Percentiles rank a stretch among this genome's conserved stretches.
Conservation (phyloP, 2,329 filamentous ascomycete genomes). For the Lachnellula occidentalis region DNA sequence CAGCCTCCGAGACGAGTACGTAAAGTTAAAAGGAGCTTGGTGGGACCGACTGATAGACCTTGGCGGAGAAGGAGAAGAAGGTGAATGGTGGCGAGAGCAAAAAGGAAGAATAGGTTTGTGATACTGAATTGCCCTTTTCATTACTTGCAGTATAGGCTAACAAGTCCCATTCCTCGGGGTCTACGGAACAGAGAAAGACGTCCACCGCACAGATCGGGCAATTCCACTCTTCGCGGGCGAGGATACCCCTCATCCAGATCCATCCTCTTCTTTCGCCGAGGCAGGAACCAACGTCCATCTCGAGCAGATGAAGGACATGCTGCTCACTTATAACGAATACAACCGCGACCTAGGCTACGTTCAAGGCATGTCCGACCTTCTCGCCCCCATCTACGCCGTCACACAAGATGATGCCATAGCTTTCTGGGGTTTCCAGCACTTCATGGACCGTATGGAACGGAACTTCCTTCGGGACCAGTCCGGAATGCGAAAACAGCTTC, state of each 20-base stretch:
- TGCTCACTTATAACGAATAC: conserved; percentile 97
- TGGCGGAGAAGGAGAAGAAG: conserved; percentile 70
- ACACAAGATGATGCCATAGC: conserved; percentile 95
- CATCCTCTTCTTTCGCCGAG: conserved; percentile 88
- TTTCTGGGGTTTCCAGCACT: conserved; percentile 93
- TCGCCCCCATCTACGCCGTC: conserved; percentile 93
- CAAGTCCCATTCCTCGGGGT: conserved; percentile 48
- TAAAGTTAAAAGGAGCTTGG: conserved; percentile 89
- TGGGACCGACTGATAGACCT: conserved; percentile 90
- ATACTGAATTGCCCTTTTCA: conserved; percentile 3
- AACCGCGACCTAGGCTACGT: conserved; percentile 95
- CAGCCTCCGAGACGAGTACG: conserved; percentile 85
- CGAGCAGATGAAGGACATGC: conserved; percentile 99
- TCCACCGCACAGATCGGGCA: conserved; percentile 91
- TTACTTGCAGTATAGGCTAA: conserved; percentile 26
- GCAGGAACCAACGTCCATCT: conserved; percentile 94
- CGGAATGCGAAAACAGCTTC: conserved; percentile 88
- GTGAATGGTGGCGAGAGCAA: conserved; percentile 97
- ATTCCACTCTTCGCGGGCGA: conserved; percentile 95
- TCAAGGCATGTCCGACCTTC: conserved; percentile 95
- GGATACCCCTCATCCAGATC: conserved; percentile 93
- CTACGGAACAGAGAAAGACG: conserved; percentile 77
- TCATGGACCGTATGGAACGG: conserved; percentile 97
- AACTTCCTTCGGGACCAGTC: conserved; percentile 96
- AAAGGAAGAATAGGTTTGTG: conserved; percentile 81